These are phyloP conservation scores for Drosera capensis DNA, from an alignment of 148 eudicot species.

Conservation along the genomic window DNA sequence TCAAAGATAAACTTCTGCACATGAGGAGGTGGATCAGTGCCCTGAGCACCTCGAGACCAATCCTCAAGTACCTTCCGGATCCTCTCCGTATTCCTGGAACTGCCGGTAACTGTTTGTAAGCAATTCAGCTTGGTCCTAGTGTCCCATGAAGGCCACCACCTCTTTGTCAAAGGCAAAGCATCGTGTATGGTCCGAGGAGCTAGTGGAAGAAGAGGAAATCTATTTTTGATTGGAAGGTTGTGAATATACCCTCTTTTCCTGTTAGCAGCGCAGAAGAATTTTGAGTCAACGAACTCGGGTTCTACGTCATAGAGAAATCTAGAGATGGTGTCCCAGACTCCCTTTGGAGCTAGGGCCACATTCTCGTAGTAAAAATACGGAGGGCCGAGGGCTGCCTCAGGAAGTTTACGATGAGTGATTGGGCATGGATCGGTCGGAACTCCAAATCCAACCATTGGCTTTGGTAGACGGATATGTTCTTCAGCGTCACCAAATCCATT, in stretches of 20 bases:
- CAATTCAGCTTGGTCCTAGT: constrained; percentile 54
- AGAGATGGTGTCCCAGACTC: constrained; percentile 79
- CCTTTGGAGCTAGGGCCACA: constrained; percentile 87
- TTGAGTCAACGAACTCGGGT: constrained; percentile 87
- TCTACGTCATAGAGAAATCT: constrained; percentile 61
- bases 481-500: constrained; percentile 18
- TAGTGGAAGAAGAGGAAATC: constrained; percentile 58
- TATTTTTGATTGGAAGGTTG: constrained; percentile 50
- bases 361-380: constrained; percentile 87
- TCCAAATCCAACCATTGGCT: constrained; percentile 90
- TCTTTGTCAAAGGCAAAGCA: constrained; percentile 56
- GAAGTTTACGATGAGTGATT: constrained; percentile 26
- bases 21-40: constrained; percentile 35
- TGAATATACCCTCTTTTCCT: constrained; percentile 84
- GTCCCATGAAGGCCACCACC: constrained; percentile 93
- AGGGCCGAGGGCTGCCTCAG: constrained; percentile 52
- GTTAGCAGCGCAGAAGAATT: constrained; percentile 64
- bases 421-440: constrained; percentile 27
- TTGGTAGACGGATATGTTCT: constrained; percentile 62
- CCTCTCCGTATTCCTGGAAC: constrained; percentile 60
- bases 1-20: constrained; percentile 51
- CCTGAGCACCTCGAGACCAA: too few species aligned
- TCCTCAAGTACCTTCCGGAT: constrained; percentile 54
- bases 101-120: constrained; percentile 64
- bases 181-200: constrained; percentile 63